Evolutionary conservation across 352 stramenopile species (phyloP), one percentile per base, ranked within the genome.

Genomic region (Phytophthora litchii): DNA sequence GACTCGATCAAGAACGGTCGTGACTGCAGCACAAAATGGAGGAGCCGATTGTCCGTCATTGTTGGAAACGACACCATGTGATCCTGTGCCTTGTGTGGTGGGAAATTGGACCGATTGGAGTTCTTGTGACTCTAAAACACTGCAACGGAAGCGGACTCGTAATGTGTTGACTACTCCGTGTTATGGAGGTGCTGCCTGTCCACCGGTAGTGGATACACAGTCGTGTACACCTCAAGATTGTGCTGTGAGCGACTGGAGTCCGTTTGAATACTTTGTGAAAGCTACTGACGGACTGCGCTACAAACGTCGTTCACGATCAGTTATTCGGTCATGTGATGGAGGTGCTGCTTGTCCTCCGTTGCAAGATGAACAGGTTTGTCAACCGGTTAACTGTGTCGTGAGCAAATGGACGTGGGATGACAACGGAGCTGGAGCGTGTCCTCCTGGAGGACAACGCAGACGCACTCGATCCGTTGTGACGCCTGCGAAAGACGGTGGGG

Each of bases 341-440:
- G 82, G 82, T 8, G 60, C 49, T 0, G 41, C 27, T 1, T 92
- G 82, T 48, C 76, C 76, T 0, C 50, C 67, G 8, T 54, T 92
- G 16, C 60, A 70, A 6, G 74, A 92, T 13, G 73, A 77, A 14
- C 51, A 80, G 31, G 64, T 66, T 23, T 90, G 78, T 58, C 72
- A 76, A 47, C 76, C 80, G 0, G 70, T 89, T 19, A 63, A 77
- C 54, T 92, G 83, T 23, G 62, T 80, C 34, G 76, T 90, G 31
- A 77, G 65, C 23, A 56, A 69, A 9, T 92, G 80, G 80, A 31
- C 47, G 1, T 92, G 76, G 78, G 74, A 59, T 8, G 61, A 58
- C 1, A 86, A 72, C 16, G 65, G 82, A 46, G 51, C 67, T 10
- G 61, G 68, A 3, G 67, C 65, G 14, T 43, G 71, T 54, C 29